Base-by-base conservation (phyloP, 1,284 basidiomycete species). In the Peniophora sp. region DNA sequence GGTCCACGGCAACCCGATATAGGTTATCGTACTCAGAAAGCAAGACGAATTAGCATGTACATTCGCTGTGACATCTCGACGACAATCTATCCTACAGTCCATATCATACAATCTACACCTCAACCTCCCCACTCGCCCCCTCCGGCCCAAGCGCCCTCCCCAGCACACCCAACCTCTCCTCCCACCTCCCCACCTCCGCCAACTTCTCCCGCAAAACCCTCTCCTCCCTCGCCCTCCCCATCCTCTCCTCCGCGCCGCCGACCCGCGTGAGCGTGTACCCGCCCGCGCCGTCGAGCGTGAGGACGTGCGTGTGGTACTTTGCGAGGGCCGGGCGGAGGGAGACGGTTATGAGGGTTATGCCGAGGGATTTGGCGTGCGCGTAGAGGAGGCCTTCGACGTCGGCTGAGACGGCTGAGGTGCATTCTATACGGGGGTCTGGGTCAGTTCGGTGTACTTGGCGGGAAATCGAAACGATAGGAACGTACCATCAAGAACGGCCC, bases 301-400 rank as follows among this genome's bases (percentile, higher is more conserved):
- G 73, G 12, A 94, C 73, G 51, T 85, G 81, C 2, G 80, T 85
- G 68, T 96, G 92, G 27, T 32, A 32, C 27, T 32, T 32, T n/a
- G 37, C 15, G 5, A 41, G 39, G 11, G 63, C 73, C 2, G 57
- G 84, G 81, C 85, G 80, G 42, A 90, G 72, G 1, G 92, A 94
- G 47, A 96, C 92, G 3, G 93, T 96, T 57, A 98, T 88, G 45
- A 99, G 76, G 0, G 95, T 97, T 61, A 97, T 95, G 2, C 88
- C 93, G 12, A 93, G 70, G n/a, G 83, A 77, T 68, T 97, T 97
- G 35, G 91, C 89, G 58, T 92, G 85, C 62, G 96, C 88, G 69
- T 97, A 98, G 92, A 99, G 95, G 54, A 86, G 74, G 0, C 94
- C 94, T 64, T 97, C 95, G 18, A 97, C 93, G 62, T 98, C 96